A percentile compares a stretch with the other conserved stretches of the same genome.
phyloP scores from a whole-genome alignment of 2,329 filamentous ascomycete genomes.

The Beauveria caledonica region DNA sequence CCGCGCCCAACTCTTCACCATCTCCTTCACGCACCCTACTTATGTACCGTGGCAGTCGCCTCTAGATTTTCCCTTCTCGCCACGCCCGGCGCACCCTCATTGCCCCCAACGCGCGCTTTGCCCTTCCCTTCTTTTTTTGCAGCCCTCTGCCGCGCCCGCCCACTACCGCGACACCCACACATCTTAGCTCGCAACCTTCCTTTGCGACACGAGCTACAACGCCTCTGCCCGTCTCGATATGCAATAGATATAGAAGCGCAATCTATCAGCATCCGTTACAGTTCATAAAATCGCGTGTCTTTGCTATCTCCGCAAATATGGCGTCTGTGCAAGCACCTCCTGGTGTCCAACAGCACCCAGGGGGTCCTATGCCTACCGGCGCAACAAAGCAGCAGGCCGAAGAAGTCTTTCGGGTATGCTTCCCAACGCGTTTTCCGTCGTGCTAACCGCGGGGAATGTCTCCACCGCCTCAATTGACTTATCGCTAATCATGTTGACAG shows the following conservation, averaged over 20 bases:
- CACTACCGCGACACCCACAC: slow-evolving; percentile 2
- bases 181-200: slow-evolving; percentile 4
- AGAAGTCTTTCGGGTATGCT: slow-evolving; percentile 58
- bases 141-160: not conserved
- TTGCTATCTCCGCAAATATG: slow-evolving; percentile 46
- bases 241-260: slow-evolving; percentile 25
- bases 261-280: slow-evolving; percentile 17
- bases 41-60: slow-evolving; percentile 6
- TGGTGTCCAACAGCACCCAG: slow-evolving; percentile 59
- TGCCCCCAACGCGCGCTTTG: slow-evolving; percentile 5
- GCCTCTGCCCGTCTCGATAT: slow-evolving; percentile 27
- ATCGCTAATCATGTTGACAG: slow-evolving; percentile 35
- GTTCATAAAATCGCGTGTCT: slow-evolving; percentile 18
- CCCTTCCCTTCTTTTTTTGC: slow-evolving; percentile 14
- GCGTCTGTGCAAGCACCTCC: slow-evolving; percentile 70
- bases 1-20: slow-evolving; percentile 6
- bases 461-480: not conserved
- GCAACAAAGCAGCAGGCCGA: slow-evolving; percentile 72
- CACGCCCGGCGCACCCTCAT: slow-evolving; percentile 3
- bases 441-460: not conserved
- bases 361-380: slow-evolving; percentile 53
- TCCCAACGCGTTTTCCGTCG: slow-evolving; percentile 8
- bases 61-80: not conserved
- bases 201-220: slow-evolving; percentile 17
- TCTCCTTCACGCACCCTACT: slow-evolving; percentile 1